phyloP scores from a whole-genome alignment of 441 rosid genomes.

The Eruca vesicaria region DNA sequence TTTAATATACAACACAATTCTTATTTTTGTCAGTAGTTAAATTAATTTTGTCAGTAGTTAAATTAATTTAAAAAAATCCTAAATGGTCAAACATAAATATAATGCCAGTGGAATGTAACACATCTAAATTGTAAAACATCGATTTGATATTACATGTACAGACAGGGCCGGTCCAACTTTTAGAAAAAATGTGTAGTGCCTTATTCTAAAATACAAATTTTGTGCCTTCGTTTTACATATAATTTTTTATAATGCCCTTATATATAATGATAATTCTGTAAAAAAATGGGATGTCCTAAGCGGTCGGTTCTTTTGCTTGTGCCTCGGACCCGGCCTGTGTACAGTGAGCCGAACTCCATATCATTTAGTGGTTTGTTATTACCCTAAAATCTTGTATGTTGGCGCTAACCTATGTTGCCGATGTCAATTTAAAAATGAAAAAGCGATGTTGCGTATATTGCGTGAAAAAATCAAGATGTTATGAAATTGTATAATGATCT shows the following conservation, averaged over 20 bases:
- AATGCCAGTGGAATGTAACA: background rate
- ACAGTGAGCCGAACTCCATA: background rate
- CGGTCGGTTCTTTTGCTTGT: no score
- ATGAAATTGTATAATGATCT: background rate
- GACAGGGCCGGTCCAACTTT: no score
- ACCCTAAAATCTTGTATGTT: background rate
- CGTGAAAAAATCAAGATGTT: background rate
- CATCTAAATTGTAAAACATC: background rate
- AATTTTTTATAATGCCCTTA: no score
- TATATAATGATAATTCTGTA: no score
- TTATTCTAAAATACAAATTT: no score
- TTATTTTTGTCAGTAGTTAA: background rate
- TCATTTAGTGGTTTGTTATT: background rate
- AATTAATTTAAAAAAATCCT: background rate
- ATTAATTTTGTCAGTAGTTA: background rate
- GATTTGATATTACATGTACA: background rate
- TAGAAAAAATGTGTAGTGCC: no score
- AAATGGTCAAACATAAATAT: background rate
- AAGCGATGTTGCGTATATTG: background rate
- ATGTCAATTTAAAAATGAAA: background rate
- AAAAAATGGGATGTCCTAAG: no score
- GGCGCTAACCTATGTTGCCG: conserved; percentile 2
- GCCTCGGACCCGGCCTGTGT: no score
- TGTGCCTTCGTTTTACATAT: no score
- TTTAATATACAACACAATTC: background rate